Base-by-base conservation (phyloP, 2,329 filamentous ascomycete genomes). In the Aaosphaeria pasadenensis region DNA sequence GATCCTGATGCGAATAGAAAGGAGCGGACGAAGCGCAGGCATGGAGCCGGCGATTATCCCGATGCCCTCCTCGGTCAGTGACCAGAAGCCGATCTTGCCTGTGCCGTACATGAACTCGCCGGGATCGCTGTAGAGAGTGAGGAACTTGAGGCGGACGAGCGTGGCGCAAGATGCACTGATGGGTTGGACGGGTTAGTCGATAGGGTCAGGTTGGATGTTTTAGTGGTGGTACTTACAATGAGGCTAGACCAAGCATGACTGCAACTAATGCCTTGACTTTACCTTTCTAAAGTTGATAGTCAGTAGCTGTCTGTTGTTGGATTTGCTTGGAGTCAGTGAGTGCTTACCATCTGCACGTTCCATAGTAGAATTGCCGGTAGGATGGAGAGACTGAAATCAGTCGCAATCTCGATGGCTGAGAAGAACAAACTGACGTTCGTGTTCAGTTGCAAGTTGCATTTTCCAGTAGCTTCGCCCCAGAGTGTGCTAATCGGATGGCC, bases 11-110 rank as follows among this genome's bases (percentile, higher is more conserved):
- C 17, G 17, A 24, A 24, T 24, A 24, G 17, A 24, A 24, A 24
- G 17, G 17, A 75, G 54, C 3, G 72, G 72, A 1, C 72, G 71
- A n/a, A 75, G 66, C 6, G 71, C 68, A 3, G 71, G 67, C 33
- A 75, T 58, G 17, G 71, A 74, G 7, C 71, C 74, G 11, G 74
- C 73, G 4, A 71, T 63, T 52, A 78, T 73, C 13, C 74, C 74
- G 39, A 71, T 70, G 9, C 69, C 74, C 48, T 70, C 69, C 51
- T 76, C 74, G 32, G 74, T 59, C 39, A 75, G 59, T 7, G 71
- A 73, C 70, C 71, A 74, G 32, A 73, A 58, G 1, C 66, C 69
- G 30, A 75, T 71, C 35, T 67, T 61, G 17, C 65, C 66, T 6
- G 70, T 60, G 45, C 59, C 57, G 55, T 58, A 69, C 53, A 74